Base-by-base conservation (phyloP, 2,329 filamentous ascomycete species). In the Trichothecium roseum region DNA sequence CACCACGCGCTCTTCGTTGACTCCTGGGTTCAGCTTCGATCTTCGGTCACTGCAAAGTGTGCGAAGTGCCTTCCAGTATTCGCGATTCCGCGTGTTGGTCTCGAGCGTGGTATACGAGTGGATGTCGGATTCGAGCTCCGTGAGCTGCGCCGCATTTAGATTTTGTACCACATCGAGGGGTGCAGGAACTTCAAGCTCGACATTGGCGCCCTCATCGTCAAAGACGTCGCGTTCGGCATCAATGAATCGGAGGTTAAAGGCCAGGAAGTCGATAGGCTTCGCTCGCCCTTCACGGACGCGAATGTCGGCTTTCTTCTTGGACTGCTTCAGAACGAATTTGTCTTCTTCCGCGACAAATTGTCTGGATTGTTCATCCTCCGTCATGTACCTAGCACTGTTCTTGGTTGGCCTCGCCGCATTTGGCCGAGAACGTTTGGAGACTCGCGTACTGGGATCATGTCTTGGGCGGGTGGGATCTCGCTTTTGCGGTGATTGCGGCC, bases 301-400 rank as follows among this genome's bases (percentile, higher is more conserved):
- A 47, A 98, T 93, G 45, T 88, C 84, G 29, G 91, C 89, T 66
- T 95, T 96, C 67, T 93, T 96, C 69, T 96, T 98, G 32, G 89
- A 83, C 62, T 98, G 91, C 59, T 87, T 88, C 51, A 98, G 66
- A 38, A 96, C 91, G 52, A 98, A 98, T 44, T 82, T 80, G 63
- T 98, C 91, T 58, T 98, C 91, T 49, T 94, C 84, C 35, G 89
- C 84, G 15, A 96, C 84, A 69, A 91, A 98, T 52, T 81, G 73
- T 18, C 78, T 70, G 45, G 79, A 82, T 52, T 86, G 81, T 52
- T 88, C 80, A 49, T 87, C 83, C 53, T 86, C 75, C 39, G 81
- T 81, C 41, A 84, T 60, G 47, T 69, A 73, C 36, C 53, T 58
- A n/a, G 57, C 48, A 24, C 48, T 44, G 36, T 53, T 49, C 40